Base-by-base conservation (phyloP, 1,139 yeast genomes). In the Pichia cactophila region DNA sequence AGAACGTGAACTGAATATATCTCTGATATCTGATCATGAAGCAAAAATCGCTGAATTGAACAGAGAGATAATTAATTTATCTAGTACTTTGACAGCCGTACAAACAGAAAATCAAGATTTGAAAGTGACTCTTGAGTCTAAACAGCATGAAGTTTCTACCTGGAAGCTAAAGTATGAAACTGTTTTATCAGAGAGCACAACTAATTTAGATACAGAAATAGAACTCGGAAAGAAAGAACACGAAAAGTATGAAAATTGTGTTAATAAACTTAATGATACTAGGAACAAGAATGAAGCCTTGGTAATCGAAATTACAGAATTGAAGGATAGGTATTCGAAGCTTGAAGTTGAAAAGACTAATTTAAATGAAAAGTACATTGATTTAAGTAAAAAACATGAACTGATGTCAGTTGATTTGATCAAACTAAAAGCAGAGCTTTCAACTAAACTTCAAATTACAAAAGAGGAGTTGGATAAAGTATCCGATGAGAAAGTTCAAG, bases 1-100 rank as follows among this genome's bases (percentile, higher is more conserved):
- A 29, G 53, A 50, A 31, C 29, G 37, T 17, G 53, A 50, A 14
- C 4, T 47, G 26, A 47, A 47, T 17, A 41, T 33, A 26, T 36
- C 26, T 5, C 20, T 47, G 8, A 29, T 50, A 20, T 16, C 20
- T 9, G 45, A 45, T 12, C 45, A 47, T 38, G 44, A 47, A 20
- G 28, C 3, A 4, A 48, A 50, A 33, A 26, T 47, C 4, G 43
- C 40, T 14, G 29, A 20, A 7, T 26, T 49, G 23, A 35, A 29
- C 7, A 33, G 26, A 20, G 51, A 49, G 28, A 49, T 41, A 16
- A 2, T 12, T 3, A 29, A 41, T 28, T 12, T 40, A 6, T 37
- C 29, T 12, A 33, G 23, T 20, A 5, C 26, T 23, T 12, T 38
- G 16, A 23, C 2, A 17, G 1, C 8, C 10, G 16, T 7, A 20